Evolutionary conservation across 1,139 yeast genomes (phyloP), one percentile per base, ranked within the genome.

Genomic region (Pichia sp.): DNA sequence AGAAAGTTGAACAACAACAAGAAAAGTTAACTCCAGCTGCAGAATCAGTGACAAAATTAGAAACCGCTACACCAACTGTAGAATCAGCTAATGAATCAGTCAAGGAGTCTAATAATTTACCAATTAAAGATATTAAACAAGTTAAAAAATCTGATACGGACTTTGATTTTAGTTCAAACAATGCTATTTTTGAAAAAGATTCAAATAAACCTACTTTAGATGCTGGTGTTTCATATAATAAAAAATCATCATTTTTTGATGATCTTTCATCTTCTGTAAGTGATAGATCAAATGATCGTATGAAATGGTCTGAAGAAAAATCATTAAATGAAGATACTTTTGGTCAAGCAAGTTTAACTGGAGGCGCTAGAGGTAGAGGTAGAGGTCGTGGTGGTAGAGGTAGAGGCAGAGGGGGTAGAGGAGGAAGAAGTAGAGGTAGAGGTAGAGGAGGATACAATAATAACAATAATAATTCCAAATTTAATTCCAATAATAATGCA

Each of bases 201-300:
- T 60, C 60, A 24, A 54, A 49, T n/a, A 41, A 41, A 28, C 63
- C 59, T 22, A 49, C 51, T n/a, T 61, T 60, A 28, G 47, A 56
- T 2, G 30, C 40, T 5, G 37, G 41, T 33, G 31, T 66, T 34
- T 75, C 72, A 37, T 86, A 86, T 63, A 74, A 83, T 62, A 82
- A 78, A 58, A 75, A 74, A 55, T 75, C 86, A 11, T 86, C 95
- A 2, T 87, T 87, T 62, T 87, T 87, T 56, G 96, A 87, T 64
- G 77, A 76, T 48, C 75, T 87, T 51, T 83, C 94, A 9, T 78
- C 86, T 7, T 72, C 79, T 1, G 69, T 71, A 29, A 74, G 55
- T 32, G 61, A 53, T 22, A 29, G 46, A 6, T 35, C 42, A 16
- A 35, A 40, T 8, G 63, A 58, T 22, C 55, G 62, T 47, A 69